phyloP scores from a whole-genome alignment of 345 rosid genomes.

The Garcia nutans region DNA sequence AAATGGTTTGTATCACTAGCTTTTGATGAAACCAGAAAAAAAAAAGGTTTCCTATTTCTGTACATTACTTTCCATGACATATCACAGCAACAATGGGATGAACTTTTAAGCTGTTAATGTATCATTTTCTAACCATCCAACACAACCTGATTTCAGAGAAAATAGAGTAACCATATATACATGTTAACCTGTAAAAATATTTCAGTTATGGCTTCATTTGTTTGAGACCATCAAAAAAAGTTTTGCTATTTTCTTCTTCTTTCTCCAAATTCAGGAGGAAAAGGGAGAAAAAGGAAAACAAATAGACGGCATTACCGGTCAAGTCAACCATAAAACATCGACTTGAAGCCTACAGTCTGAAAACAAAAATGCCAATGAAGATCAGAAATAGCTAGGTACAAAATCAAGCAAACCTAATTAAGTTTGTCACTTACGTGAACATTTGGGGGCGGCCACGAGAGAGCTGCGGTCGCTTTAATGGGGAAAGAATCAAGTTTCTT shows the following conservation, averaged over 20 bases:
- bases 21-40: neutral
- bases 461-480: constrained; percentile 88
- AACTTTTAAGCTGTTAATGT: neutral
- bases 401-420: neutral
- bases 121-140: neutral
- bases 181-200: neutral
- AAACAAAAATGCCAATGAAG: neutral
- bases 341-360: constrained; percentile 10
- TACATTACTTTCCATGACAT: neutral
- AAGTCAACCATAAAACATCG: neutral
- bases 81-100: neutral
- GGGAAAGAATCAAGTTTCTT: constrained; percentile 87
- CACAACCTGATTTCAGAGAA: neutral
- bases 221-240: neutral
- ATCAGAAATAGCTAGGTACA: neutral
- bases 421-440: constrained; percentile 58
- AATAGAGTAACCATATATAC: neutral
- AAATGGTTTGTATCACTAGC: too few relatives aligned
- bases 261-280: neutral
- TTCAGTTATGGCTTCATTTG: neutral
- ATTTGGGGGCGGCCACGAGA: constrained; percentile 67
- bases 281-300: neutral
- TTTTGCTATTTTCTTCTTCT: neutral
- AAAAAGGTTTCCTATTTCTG: neutral
- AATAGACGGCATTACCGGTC: neutral